phyloP scores from a whole-genome alignment of 352 stramenopile species.

The Pythium guiyangense region DNA sequence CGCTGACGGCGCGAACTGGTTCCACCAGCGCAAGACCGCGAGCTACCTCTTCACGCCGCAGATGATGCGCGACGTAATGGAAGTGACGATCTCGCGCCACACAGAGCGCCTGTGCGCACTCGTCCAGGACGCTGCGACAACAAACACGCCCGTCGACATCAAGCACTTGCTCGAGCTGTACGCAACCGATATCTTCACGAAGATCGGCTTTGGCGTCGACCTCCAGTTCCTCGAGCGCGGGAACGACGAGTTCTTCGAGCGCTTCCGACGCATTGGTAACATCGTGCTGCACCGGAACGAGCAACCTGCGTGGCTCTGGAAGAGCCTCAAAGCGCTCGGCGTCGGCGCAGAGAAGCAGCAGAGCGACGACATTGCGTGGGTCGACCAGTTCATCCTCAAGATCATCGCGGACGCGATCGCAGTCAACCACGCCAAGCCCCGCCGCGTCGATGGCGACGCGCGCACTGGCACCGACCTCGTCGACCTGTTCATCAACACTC shows the following conservation, averaged over 20 bases:
- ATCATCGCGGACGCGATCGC: constrained; percentile 13
- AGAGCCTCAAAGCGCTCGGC: constrained; percentile 24
- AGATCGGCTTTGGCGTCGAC: constrained; percentile 43
- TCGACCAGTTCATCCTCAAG: constrained; percentile 10
- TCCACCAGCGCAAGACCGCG: constrained; percentile 31
- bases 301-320: constrained; percentile 30
- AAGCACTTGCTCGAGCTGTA: constrained; percentile 48
- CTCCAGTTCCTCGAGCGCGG: constrained; percentile 26
- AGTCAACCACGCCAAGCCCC: neutral
- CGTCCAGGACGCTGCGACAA: neutral
- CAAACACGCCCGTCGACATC: constrained; percentile 20
- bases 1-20: constrained; percentile 30
- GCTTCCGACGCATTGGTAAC: constrained; percentile 33
- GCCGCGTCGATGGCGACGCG: neutral
- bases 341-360: constrained; percentile 24
- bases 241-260: constrained; percentile 38
- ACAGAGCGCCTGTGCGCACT: neutral
- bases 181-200: constrained; percentile 58
- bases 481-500: constrained; percentile 4
- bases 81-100: constrained; percentile 4
- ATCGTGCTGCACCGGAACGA: constrained; percentile 27
- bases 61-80: constrained; percentile 25
- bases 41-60: constrained; percentile 27
- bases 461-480: neutral
- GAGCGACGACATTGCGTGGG: constrained; percentile 22